Percentiles rank a stretch among this genome's conserved stretches.
These are phyloP conservation scores for Nematocida sp. DNA, from an alignment of 371 early-diverging fungal species.

Conservation along the genomic window DNA sequence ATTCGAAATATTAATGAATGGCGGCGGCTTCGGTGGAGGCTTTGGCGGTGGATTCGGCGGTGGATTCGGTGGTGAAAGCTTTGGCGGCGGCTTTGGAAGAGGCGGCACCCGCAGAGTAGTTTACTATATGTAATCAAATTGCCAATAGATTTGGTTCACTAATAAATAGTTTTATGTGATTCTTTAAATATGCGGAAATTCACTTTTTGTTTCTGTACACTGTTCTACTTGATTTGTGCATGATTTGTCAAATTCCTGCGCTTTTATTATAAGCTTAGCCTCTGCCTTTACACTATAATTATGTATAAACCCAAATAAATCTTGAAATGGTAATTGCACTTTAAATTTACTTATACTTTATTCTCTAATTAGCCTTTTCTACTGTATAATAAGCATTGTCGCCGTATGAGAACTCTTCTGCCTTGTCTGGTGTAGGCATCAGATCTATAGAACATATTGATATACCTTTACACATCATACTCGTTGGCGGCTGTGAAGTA, in stretches of 20 bases:
- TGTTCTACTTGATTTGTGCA: too few relatives aligned
- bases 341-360: too few relatives aligned
- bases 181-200: too few relatives aligned
- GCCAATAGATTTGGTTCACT: background rate
- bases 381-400: conserved; percentile 4
- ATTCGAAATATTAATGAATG: conserved; percentile 36
- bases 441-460: conserved; percentile 55
- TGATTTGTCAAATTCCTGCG: too few relatives aligned
- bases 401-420: conserved; percentile 8
- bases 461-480: conserved; percentile 51
- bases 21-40: conserved; percentile 49
- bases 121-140: conserved; percentile 36
- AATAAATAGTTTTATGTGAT: too few relatives aligned
- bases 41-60: conserved; percentile 28
- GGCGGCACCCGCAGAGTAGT: conserved; percentile 37
- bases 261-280: too few relatives aligned
- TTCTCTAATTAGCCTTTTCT: background rate
- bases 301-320: too few relatives aligned
- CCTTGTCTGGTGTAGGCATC: background rate
- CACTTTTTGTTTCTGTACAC: too few relatives aligned
- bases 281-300: too few relatives aligned
- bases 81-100: conserved; percentile 1
- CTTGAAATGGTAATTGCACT: too few relatives aligned
- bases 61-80: conserved; percentile 4
- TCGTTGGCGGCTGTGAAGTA: background rate